Evolutionary conservation across 2,329 filamentous ascomycete genomes (phyloP).

Genomic region (Colletotrichum cordylinicola): DNA sequence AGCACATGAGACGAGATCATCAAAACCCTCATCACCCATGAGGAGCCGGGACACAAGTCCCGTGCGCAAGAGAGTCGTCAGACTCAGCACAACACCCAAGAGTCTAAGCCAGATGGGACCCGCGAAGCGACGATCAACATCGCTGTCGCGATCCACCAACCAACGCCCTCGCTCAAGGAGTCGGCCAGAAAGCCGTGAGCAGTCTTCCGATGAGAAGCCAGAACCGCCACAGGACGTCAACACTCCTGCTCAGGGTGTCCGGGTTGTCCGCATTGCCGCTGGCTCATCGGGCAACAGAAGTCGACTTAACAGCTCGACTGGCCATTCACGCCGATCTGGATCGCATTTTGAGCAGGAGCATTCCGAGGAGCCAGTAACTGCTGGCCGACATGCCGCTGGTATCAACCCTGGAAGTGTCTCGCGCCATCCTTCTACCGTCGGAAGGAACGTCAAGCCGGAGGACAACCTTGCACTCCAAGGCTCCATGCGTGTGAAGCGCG

Average conservation of each 20-base stretch:
- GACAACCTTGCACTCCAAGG: slow-evolving; percentile 73
- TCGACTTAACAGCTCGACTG: slow-evolving; percentile 38
- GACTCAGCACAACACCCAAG: slow-evolving; percentile 58
- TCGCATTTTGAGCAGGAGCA: slow-evolving; percentile 52
- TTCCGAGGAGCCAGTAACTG: slow-evolving; percentile 55
- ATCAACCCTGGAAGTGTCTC: slow-evolving; percentile 58
- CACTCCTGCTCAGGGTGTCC: slow-evolving; percentile 57
- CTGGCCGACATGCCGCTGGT: slow-evolving; percentile 51
- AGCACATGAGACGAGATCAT: slow-evolving; percentile 38
- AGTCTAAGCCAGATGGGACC: slow-evolving; percentile 46
- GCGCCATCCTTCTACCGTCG: slow-evolving; percentile 55
- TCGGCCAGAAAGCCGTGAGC: slow-evolving; percentile 47
- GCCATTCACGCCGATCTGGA: slow-evolving; percentile 39
- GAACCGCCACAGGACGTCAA: slow-evolving; percentile 49
- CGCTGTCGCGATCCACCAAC: slow-evolving; percentile 43
- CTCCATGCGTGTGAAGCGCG: slow-evolving; percentile 79
- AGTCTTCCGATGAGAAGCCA: slow-evolving; percentile 44
- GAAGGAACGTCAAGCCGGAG: slow-evolving; percentile 54
- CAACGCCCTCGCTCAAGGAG: slow-evolving; percentile 37
- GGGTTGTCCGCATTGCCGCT: slow-evolving; percentile 61
- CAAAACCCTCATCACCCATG: slow-evolving; percentile 44
- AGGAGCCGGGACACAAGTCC: slow-evolving; percentile 58
- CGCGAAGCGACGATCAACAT: slow-evolving; percentile 55
- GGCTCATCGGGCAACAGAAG: slow-evolving; percentile 55
- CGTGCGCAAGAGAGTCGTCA: slow-evolving; percentile 61